Evolutionary conservation across 306 rosid genomes (phyloP), one percentile per base, ranked within the genome.

Genomic region (Crotalaria pallida): DNA sequence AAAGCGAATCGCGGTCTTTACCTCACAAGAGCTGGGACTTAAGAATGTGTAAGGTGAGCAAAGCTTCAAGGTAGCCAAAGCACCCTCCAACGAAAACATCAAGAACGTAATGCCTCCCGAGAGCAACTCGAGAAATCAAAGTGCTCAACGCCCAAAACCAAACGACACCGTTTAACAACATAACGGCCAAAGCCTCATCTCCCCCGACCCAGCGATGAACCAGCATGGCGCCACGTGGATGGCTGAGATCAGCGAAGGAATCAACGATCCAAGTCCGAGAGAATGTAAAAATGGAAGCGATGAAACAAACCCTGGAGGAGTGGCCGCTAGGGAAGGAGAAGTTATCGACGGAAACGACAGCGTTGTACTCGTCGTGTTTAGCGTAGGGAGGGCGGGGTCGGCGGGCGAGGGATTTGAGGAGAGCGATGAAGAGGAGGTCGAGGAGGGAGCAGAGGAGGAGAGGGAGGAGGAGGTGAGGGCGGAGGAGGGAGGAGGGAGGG

Each of bases 321-420:
- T 88, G 96, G 7, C 91, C 97, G 44, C 88, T 87, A 11, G 88
- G 97, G 66, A 92, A 85, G 50, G 97, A 84, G 80, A 83, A 91
- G 27, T 82, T 84, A 48, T 91, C 97, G 40, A 77, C 84, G 1
- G 88, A 50, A 22, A 88, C 87, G 58, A 84, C 88, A 58, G 84
- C 85, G 70, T 38, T 79, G 85, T 87, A 88, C 9, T 64, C 57
- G 38, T 43, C 47, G 77, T 76, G 68, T 26, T 61, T 48, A 76
- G 85, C 75, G 82, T 91, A 85, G 61, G 79, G 40, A 15, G 93
- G 94, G 38, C 97, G 96, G 55, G 91, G 57, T 58, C 91, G 81
- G 60, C 88, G 88, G 53, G 85, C 69, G 55, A 77, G 63, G 66
- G 80, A 48, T 50, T 91, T 91, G 75, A 89, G 3, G 51, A 87